Evolutionary conservation across 1,284 basidiomycete species (phyloP).

Genomic region (Austroboletus rostrupii): DNA sequence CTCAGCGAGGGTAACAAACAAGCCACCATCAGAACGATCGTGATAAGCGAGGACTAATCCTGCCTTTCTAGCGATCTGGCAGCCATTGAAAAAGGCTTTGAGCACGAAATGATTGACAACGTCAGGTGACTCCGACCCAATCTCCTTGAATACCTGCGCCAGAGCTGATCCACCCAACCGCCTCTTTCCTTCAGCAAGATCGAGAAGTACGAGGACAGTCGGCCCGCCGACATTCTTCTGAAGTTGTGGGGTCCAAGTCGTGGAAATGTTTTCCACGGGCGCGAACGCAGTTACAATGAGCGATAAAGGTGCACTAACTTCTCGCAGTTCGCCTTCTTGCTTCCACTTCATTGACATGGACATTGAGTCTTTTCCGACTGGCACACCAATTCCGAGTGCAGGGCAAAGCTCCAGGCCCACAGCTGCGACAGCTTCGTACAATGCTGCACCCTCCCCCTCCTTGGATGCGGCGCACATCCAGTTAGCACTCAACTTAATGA

Average conservation of each 20-base stretch:
- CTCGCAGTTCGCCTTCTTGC: constrained; percentile 60
- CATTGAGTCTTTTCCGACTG: constrained; percentile 99
- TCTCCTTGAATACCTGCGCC: constrained; percentile 92
- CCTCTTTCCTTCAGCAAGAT: constrained; percentile 81
- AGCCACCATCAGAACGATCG: constrained; percentile 95
- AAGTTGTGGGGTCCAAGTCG: constrained; percentile 93
- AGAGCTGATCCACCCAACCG: constrained; percentile 93
- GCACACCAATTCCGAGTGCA: constrained; percentile 90
- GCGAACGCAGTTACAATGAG: constrained; percentile 95
- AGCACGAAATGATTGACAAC: constrained; percentile 77
- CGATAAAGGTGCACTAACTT: constrained; percentile 89
- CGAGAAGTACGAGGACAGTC: constrained; percentile 84
- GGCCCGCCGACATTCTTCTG: constrained; percentile 59
- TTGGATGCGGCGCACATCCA: constrained; percentile 98
- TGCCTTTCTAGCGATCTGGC: constrained; percentile 63
- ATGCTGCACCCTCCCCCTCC: constrained; percentile 83
- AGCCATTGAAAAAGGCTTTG: constrained; percentile 80
- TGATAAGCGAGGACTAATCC: constrained; percentile 89
- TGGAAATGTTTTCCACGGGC: constrained; percentile 73
- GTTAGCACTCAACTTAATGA: constrained; percentile 94
- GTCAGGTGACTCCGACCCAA: constrained; percentile 86
- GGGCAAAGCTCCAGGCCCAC: constrained; percentile 95
- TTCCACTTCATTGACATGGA: constrained; percentile 99
- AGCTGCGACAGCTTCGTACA: constrained; percentile 92
- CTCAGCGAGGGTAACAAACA: constrained; percentile 90